Percentiles rank a stretch among this genome's conserved stretches.
Evolutionary conservation across 75 land plant species (phyloP).

Genomic region (Cupressus sempervirens): DNA sequence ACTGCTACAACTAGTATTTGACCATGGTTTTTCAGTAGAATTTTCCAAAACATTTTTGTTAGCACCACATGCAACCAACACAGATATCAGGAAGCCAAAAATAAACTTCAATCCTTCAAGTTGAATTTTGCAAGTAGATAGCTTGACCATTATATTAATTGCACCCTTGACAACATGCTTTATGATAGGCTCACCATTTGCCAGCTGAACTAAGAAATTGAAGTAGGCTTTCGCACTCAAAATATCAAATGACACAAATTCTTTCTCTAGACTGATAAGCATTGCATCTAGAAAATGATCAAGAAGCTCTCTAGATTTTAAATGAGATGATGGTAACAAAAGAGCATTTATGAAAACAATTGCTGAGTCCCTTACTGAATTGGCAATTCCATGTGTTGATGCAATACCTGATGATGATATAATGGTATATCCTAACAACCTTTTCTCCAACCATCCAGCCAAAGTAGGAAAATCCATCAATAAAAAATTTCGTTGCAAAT

Average conservation of each 20-base stretch:
- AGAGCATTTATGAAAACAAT: constrained; percentile 56
- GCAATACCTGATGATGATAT: constrained; percentile 23
- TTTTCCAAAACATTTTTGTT: constrained; percentile 18
- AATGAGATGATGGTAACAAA: constrained; percentile 31
- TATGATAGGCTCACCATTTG: constrained; percentile 47
- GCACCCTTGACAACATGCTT: constrained; percentile 48
- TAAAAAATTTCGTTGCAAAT: constrained; percentile 60
- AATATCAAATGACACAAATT: constrained; percentile 59
- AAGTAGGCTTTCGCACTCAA: constrained; percentile 65
- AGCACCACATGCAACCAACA: constrained; percentile 56
- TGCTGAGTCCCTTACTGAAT: constrained; percentile 64
- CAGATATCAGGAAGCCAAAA: constrained; percentile 53
- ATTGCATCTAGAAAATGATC: constrained; percentile 58
- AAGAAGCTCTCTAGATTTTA: constrained; percentile 33
- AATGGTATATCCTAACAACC: constrained; percentile 51
- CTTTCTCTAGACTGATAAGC: constrained; percentile 58
- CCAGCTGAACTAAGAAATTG: constrained; percentile 63
- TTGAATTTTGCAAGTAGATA: constrained; percentile 43
- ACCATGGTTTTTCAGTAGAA: constrained; percentile 32
- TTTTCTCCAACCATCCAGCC: constrained; percentile 73
- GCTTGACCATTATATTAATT: constrained; percentile 50
- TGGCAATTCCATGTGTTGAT: constrained; percentile 23
- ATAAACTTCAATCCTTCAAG: constrained; percentile 75
- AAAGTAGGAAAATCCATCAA: constrained; percentile 49
- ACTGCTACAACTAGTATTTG: constrained; percentile 20